Conservation (phyloP, 306 rosid species). For the Sicyos baderoa region DNA sequence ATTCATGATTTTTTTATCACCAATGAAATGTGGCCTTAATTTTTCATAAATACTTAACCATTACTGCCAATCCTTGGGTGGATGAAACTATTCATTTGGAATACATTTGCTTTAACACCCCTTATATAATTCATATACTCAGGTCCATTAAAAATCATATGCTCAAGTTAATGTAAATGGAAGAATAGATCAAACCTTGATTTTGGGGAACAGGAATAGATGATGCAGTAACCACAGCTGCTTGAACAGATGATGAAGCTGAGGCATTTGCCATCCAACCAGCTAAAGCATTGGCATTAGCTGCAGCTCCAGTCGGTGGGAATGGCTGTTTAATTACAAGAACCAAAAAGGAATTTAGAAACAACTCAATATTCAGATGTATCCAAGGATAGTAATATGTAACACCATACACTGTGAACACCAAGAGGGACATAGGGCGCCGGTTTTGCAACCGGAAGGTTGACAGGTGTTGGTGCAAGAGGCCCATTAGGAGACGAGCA, state of each 20-base stretch:
- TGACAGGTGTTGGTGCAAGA: slow-evolving; percentile 59
- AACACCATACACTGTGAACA: slow-evolving; percentile 62
- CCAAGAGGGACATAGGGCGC: slow-evolving; percentile 61
- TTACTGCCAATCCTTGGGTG: slow-evolving; percentile 3
- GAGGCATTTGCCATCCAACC: slow-evolving; percentile 95
- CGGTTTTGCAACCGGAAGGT: slow-evolving; percentile 80
- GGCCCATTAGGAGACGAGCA: slow-evolving; percentile 68
- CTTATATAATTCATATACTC: background rate
- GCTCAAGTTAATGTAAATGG: background rate
- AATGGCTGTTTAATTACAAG: slow-evolving; percentile 46
- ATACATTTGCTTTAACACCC: background rate
- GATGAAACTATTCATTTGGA: background rate
- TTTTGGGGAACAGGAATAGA: slow-evolving; percentile 71
- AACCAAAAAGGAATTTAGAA: slow-evolving; percentile 14
- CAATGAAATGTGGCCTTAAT: background rate
- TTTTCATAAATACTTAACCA: background rate
- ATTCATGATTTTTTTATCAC: background rate
- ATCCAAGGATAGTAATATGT: slow-evolving; percentile 15
- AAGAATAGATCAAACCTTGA: slow-evolving; percentile 50
- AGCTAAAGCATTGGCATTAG: slow-evolving; percentile 73
- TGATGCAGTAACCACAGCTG: slow-evolving; percentile 82
- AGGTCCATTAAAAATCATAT: too few relatives aligned
- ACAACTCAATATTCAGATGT: slow-evolving; percentile 19
- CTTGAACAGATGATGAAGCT: slow-evolving; percentile 83
- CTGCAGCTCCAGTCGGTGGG: slow-evolving; percentile 55